Evolutionary conservation across 140 eudicot species (phyloP), one percentile per base, ranked within the genome.

Genomic region (Bidens hawaiensis): DNA sequence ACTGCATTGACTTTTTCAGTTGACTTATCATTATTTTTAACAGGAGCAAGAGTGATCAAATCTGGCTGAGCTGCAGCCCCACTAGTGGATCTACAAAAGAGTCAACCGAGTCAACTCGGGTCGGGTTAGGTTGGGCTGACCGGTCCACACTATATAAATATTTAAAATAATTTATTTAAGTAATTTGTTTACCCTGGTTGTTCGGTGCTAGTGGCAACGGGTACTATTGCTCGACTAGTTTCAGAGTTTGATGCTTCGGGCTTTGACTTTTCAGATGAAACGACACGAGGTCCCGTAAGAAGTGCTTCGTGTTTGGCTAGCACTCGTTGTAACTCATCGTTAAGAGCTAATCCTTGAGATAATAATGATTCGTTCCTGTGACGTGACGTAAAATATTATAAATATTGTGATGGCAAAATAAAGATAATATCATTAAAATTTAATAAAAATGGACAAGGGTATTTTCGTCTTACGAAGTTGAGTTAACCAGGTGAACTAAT

Each of bases 401-500:
- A n/a, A n/a, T n/a, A n/a, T n/a, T n/a, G n/a, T n/a, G n/a, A n/a
- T n/a, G n/a, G n/a, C n/a, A 55, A 28, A 52, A 15, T 2, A n/a
- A n/a, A n/a, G n/a, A n/a, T n/a, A 55, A 55, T 28, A 16, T 8
- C 30, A 28, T 28, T n/a, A 55, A 30, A 24, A 24, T 4, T n/a
- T 52, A 13, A 24, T 2, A 28, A 55, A 26, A 55, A 7, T 28
- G 24, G n/a, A n/a, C n/a, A n/a, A n/a, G 16, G 30, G 25, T 16
- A 15, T 55, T 55, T 16, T 23, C 24, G n/a, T 28, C 99, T 88
- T 93, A 93, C 99, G 99, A 80, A 54, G 99, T 93, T 40, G 99
- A 93, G 82, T 88, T 93, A 48, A 93, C 96, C 69, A 93, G 81
- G 83, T 93, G 96, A 21, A 93, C 99, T 69, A 93, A 88, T 82